Conservation (phyloP, 2,329 filamentous ascomycete species). For the Sordariomycetes sp. region DNA sequence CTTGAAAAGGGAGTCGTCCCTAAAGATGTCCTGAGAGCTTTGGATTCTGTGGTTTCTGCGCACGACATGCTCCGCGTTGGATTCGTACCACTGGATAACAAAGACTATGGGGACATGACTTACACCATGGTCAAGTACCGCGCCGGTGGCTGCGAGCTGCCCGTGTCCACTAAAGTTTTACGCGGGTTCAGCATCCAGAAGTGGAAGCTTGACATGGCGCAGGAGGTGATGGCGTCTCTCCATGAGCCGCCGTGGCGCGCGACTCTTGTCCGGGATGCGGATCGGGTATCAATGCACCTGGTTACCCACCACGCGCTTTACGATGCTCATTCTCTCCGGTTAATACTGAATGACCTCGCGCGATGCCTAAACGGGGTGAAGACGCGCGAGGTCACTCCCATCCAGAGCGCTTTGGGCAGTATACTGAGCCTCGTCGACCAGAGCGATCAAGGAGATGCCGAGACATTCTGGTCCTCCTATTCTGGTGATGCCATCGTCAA, state of each 20-base stretch:
- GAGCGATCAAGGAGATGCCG: slow-evolving; percentile 3
- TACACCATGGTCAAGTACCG: slow-evolving; percentile 65
- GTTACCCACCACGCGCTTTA: slow-evolving; percentile 71
- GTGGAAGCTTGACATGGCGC: slow-evolving; percentile 22
- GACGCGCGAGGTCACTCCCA: slow-evolving; percentile 13
- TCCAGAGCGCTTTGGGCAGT: background rate
- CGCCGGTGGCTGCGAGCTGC: slow-evolving; percentile 3
- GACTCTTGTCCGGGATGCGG: slow-evolving; percentile 23
- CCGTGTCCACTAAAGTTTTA: slow-evolving; percentile 7
- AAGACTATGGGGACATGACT: slow-evolving; percentile 41
- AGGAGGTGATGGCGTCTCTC: slow-evolving; percentile 25
- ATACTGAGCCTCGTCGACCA: background rate
- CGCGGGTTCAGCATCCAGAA: slow-evolving; percentile 15
- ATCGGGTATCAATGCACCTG: slow-evolving; percentile 23
- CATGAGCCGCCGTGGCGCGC: slow-evolving; percentile 52
- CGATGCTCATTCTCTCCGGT: slow-evolving; percentile 61
- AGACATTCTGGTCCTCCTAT: slow-evolving; percentile 47
- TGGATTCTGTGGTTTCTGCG: slow-evolving; percentile 34
- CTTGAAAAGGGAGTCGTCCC: slow-evolving; percentile 26
- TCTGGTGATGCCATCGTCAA: slow-evolving; percentile 41
- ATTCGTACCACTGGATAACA: slow-evolving; percentile 39
- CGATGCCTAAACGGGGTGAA: background rate
- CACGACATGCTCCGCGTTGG: slow-evolving; percentile 69
- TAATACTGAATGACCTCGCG: slow-evolving; percentile 43
- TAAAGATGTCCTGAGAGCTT: slow-evolving; percentile 38